These are phyloP conservation scores for Gyrodon lividus DNA, from an alignment of 768 basidiomycete species.

Conservation along the genomic window DNA sequence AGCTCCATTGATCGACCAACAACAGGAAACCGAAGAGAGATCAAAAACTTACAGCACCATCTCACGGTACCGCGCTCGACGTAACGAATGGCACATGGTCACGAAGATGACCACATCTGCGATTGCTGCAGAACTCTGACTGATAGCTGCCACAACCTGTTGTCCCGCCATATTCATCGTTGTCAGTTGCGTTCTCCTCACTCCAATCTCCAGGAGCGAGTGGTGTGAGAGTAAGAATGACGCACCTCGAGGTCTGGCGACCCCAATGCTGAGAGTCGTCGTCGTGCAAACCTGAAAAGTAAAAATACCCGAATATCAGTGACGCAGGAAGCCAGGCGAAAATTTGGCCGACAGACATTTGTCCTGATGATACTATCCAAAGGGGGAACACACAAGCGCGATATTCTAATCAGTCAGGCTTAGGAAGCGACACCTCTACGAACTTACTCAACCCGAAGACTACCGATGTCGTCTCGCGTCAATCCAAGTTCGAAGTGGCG, in stretches of 20 bases:
- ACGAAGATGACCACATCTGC: constrained; percentile 14
- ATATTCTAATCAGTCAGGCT: neutral
- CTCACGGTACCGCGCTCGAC: constrained; percentile 16
- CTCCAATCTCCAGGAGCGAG: neutral
- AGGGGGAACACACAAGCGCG: neutral
- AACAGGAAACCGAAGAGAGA: neutral
- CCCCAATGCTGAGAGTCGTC: constrained; percentile 21
- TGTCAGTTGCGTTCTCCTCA: neutral
- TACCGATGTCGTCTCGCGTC: constrained; percentile 13
- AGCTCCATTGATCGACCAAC: neutral
- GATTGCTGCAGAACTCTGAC: constrained; percentile 6
- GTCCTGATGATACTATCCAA: constrained; percentile 18
- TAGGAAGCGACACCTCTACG: neutral
- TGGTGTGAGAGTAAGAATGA: neutral
- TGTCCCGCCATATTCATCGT: neutral
- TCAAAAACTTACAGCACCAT: constrained; percentile 14
- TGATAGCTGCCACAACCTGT: constrained; percentile 16
- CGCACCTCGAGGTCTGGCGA: constrained; percentile 20
- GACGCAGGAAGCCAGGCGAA: neutral
- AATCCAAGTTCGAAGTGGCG: constrained; percentile 2
- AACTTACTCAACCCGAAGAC: constrained; percentile 30
- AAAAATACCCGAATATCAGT: constrained; percentile 11
- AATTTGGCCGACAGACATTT: constrained; percentile 22
- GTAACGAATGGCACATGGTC: constrained; percentile 21
- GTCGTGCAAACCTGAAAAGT: constrained; percentile 18